phyloP scores from a whole-genome alignment of 2,329 filamentous ascomycete genomes.

The Diplodia corticola region DNA sequence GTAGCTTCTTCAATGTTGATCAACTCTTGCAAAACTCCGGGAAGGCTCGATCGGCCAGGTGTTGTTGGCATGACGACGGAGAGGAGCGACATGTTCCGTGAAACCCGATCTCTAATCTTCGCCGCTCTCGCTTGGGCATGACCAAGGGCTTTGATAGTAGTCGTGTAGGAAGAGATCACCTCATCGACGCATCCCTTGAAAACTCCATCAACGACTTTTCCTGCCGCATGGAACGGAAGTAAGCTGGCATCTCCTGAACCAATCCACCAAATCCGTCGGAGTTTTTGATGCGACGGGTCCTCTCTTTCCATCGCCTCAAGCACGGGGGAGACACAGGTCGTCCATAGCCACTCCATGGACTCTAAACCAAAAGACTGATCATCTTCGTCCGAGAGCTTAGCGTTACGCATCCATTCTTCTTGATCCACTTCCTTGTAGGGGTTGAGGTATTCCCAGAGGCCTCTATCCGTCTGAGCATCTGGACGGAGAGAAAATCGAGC shows the following conservation, averaged over 20 bases:
- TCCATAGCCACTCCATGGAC: too few species aligned
- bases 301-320: too few species aligned
- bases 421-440: too few species aligned
- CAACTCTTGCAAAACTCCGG: not conserved
- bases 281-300: too few species aligned
- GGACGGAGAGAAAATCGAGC: too few species aligned
- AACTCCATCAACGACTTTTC: not conserved
- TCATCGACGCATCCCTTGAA: not conserved
- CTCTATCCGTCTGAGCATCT: too few species aligned
- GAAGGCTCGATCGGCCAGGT: not conserved
- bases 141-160: not conserved
- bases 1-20: not conserved
- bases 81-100: not conserved
- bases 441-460: too few species aligned
- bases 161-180: not conserved
- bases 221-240: not conserved
- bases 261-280: constrained; percentile 1
- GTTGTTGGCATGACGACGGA: not conserved
- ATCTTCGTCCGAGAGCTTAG: too few species aligned
- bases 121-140: not conserved
- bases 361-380: too few species aligned
- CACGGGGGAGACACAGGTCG: too few species aligned
- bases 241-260: not conserved
- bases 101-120: not conserved
- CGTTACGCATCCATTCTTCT: too few species aligned